A percentile compares a stretch with the other conserved stretches of the same genome.
phyloP scores from a whole-genome alignment of 345 rosid genomes.

The Eucalyptus urophylla region DNA sequence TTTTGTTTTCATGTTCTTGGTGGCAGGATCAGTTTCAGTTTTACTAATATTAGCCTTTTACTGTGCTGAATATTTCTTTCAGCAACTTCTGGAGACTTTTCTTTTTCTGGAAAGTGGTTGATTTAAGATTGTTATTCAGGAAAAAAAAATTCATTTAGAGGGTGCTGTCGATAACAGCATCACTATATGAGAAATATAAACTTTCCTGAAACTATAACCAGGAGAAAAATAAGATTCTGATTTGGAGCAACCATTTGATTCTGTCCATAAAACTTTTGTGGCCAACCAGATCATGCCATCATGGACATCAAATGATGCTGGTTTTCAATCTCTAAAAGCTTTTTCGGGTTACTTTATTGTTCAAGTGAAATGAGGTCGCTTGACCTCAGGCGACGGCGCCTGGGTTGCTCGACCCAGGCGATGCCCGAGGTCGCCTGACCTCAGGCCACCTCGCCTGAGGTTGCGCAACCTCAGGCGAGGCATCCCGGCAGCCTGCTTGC shows the following conservation, averaged over 20 bases:
- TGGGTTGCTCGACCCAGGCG: no score
- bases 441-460: no score
- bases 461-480: no score
- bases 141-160: not conserved
- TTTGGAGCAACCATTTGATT: not conserved
- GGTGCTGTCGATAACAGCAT: not conserved
- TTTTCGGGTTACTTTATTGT: not conserved
- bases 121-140: not conserved
- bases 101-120: not conserved
- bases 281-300: not conserved
- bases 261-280: not conserved
- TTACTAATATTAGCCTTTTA: not conserved
- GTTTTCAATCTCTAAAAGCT: not conserved
- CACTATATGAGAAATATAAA: not conserved
- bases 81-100: not conserved
- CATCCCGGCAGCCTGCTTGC: no score
- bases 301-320: not conserved
- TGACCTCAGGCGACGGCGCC: no score
- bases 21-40: not conserved
- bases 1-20: not conserved
- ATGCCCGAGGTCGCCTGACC: no score
- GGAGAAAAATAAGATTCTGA: not conserved
- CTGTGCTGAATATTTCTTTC: not conserved
- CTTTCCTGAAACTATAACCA: not conserved
- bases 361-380: not conserved